Conservation (phyloP, 1,284 basidiomycete genomes). For the Ganoderma sinense region DNA sequence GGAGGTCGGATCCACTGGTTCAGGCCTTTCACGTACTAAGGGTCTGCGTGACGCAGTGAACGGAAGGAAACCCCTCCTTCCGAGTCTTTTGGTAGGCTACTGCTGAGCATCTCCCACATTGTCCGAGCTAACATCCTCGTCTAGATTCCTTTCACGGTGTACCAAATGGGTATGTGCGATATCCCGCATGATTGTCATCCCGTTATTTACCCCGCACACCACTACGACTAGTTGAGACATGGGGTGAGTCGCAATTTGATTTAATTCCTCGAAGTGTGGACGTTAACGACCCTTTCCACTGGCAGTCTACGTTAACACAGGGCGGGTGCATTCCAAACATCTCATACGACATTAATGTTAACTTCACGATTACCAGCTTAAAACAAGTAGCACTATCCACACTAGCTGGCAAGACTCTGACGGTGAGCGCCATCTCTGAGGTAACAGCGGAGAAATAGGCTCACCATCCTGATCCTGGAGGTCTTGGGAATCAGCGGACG, state of each 20-base stretch:
- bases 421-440: not conserved
- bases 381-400: not conserved
- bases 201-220: not conserved
- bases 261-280: not conserved
- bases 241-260: not conserved
- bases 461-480: not conserved
- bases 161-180: not conserved
- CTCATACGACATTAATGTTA: not conserved
- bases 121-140: not conserved
- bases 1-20: not conserved
- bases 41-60: not conserved
- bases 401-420: not conserved
- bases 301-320: not conserved
- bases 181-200: too few relatives aligned
- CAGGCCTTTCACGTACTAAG: not conserved
- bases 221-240: conserved; percentile 1
- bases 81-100: not conserved
- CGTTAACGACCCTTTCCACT: not conserved
- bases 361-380: not conserved
- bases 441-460: not conserved
- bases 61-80: not conserved
- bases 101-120: not conserved
- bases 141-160: not conserved
- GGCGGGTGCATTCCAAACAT: not conserved
- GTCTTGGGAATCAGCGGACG: not conserved